Evolutionary conservation across 2,329 filamentous ascomycete species (phyloP).

Genomic region (Epichloe sibirici): DNA sequence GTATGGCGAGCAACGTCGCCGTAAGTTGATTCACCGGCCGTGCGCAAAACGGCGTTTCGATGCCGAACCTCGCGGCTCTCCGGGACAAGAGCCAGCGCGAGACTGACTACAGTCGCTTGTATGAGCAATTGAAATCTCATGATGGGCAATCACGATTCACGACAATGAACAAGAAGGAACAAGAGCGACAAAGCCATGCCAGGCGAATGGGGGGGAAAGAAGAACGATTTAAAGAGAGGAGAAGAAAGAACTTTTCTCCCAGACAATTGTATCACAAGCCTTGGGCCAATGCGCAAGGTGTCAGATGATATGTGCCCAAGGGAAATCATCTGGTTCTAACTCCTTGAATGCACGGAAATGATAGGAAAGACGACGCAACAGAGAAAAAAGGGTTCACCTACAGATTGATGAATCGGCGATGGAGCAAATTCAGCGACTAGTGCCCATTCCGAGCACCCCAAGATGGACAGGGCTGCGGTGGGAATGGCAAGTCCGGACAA

Average conservation of each 20-base stretch:
- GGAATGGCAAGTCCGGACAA: background rate
- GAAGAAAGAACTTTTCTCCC: background rate
- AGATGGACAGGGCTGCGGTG: background rate
- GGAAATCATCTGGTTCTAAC: background rate
- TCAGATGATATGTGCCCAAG: conserved; percentile 1
- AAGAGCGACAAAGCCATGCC: background rate
- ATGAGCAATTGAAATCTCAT: conserved; percentile 2
- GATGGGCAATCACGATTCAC: background rate
- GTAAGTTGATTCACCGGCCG: background rate
- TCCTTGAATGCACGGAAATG: background rate
- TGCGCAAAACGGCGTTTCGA: background rate
- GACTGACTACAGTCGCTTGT: conserved; percentile 1
- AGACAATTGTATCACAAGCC: background rate
- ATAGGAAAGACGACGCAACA: background rate
- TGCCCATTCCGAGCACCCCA: background rate
- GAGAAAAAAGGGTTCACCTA: background rate
- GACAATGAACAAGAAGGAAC: background rate
- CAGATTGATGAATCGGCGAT: background rate
- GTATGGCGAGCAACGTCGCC: background rate
- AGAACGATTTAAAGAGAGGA: background rate
- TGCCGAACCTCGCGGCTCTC: background rate
- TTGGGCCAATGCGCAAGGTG: background rate
- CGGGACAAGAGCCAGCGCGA: background rate
- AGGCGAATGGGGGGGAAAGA: background rate
- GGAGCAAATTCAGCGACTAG: background rate